Conservation (phyloP, 106 monocot genomes). For the Dendrobium chrysotoxum region DNA sequence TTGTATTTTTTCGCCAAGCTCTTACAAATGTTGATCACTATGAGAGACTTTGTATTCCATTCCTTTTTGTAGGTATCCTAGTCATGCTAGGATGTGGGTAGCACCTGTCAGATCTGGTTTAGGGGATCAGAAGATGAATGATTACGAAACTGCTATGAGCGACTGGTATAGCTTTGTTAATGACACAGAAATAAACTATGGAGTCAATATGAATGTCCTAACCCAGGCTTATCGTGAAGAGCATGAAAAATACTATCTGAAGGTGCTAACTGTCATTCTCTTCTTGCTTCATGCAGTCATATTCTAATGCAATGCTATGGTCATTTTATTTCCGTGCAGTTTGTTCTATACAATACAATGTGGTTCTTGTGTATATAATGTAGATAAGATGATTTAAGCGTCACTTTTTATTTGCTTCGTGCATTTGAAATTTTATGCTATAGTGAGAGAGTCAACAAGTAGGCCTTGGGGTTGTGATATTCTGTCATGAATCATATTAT, state of each 20-base stretch:
- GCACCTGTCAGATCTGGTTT: slow-evolving; percentile 83
- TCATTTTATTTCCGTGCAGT: background rate
- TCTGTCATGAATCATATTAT: background rate
- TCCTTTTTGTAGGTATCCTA: slow-evolving; percentile 74
- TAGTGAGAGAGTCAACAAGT: background rate
- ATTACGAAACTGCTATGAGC: slow-evolving; percentile 66
- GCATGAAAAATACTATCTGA: slow-evolving; percentile 86
- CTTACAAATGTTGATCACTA: background rate
- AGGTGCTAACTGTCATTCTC: slow-evolving; percentile 31
- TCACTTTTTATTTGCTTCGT: background rate
- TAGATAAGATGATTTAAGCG: background rate
- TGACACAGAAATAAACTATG: slow-evolving; percentile 74
- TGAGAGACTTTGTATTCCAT: background rate
- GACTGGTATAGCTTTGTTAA: slow-evolving; percentile 78
- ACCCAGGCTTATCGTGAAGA: slow-evolving; percentile 73
- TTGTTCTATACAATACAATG: background rate
- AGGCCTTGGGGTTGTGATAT: background rate
- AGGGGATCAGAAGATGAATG: slow-evolving; percentile 71
- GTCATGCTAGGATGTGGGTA: slow-evolving; percentile 99
- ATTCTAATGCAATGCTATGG: background rate
- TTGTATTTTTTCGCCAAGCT: background rate
- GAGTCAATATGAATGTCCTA: slow-evolving; percentile 84
- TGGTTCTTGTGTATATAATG: background rate
- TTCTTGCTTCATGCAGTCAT: background rate
- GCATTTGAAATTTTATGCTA: background rate